Evolutionary conservation across 2,329 filamentous ascomycete genomes (phyloP), one percentile per base, ranked within the genome.

Genomic region (Fusarium pininemorale): DNA sequence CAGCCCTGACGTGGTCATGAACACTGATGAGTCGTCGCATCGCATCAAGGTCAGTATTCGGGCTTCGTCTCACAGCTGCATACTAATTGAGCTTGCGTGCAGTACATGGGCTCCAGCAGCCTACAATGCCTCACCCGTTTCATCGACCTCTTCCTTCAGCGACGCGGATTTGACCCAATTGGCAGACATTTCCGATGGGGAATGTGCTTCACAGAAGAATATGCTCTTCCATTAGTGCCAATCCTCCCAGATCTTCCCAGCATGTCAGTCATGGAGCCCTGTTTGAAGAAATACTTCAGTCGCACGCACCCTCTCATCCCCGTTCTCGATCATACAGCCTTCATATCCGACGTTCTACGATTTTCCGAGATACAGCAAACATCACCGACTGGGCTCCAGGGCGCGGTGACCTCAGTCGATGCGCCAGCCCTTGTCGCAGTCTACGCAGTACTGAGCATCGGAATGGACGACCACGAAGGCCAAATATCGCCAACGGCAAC

Each of bases 71-170:
- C 22, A 32, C 8, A 41, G 24, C 22, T 26, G 35, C 9, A 60
- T 39, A n/a, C 60, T 47, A 39, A 63, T n/a, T 45, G 20, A 54
- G 14, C 37, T n/a, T 45, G 18, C 11, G 70, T 58, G 22, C 20
- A 76, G 74, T 76, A 76, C 10, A 76, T 76, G 74, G 74, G 74
- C 6, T 66, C 74, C 1, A 76, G 74, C 12, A 76, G 74, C 13
- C 39, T 76, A 11, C 74, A 76, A 48, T 76, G 74, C 8, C 66
- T 76, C 2, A 73, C 69, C 6, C 51, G 67, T 0, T 76, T 76
- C 16, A 63, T 76, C 22, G 74, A 76, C 7, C 41, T 76, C 2
- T 76, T 74, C 45, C 54, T 76, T 4, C 69, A 72, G 28, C 51
- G 65, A 30, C 71, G 75, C 39, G 74, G 74, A 1, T 58, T 73